These are phyloP conservation scores for Aspergillus leporis DNA, from an alignment of 495 filamentous ascomycete genomes.

Conservation along the genomic window DNA sequence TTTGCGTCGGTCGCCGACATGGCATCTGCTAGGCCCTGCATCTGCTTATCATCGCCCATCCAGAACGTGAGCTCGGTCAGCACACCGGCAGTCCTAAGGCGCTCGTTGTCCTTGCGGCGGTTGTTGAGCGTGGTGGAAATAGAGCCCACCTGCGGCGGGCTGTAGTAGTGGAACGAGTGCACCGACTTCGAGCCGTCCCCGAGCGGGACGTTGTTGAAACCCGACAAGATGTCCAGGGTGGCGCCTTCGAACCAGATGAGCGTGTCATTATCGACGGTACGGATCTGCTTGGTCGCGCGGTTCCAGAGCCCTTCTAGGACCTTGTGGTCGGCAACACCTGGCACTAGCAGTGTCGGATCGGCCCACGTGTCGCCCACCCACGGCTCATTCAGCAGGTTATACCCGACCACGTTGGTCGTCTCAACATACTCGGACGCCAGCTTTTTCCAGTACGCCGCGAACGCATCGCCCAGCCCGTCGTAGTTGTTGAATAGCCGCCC, in stretches of 20 bases:
- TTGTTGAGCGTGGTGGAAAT: slow-evolving; percentile 19
- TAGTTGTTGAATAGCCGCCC: slow-evolving; percentile 21
- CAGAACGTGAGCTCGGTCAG: slow-evolving; percentile 22
- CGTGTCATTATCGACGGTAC: slow-evolving; percentile 18
- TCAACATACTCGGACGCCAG: slow-evolving; percentile 18
- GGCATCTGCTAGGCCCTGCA: slow-evolving; percentile 20
- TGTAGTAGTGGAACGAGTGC: slow-evolving; percentile 23
- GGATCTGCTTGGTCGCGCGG: slow-evolving; percentile 15
- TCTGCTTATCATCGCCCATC: slow-evolving; percentile 21
- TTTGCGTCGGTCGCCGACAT: slow-evolving; percentile 21
- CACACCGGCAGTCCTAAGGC: slow-evolving; percentile 13
- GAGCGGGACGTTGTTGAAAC: slow-evolving; percentile 22
- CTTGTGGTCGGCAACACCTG: slow-evolving; percentile 18
- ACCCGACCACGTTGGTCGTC: slow-evolving; percentile 19
- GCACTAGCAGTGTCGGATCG: slow-evolving; percentile 19
- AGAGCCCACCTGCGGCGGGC: slow-evolving; percentile 19
- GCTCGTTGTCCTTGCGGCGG: slow-evolving; percentile 19
- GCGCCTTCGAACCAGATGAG: slow-evolving; percentile 22
- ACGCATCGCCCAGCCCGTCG: slow-evolving; percentile 20
- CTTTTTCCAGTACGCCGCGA: slow-evolving; percentile 23
- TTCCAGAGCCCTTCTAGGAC: slow-evolving; percentile 18
- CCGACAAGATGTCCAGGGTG: slow-evolving; percentile 19
- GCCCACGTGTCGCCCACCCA: slow-evolving; percentile 23
- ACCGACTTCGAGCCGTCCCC: slow-evolving; percentile 22
- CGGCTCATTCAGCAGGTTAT: slow-evolving; percentile 22